Evolutionary conservation across 1,284 basidiomycete species (phyloP), one percentile per base, ranked within the genome.

Genomic region (Trametes pubescens): DNA sequence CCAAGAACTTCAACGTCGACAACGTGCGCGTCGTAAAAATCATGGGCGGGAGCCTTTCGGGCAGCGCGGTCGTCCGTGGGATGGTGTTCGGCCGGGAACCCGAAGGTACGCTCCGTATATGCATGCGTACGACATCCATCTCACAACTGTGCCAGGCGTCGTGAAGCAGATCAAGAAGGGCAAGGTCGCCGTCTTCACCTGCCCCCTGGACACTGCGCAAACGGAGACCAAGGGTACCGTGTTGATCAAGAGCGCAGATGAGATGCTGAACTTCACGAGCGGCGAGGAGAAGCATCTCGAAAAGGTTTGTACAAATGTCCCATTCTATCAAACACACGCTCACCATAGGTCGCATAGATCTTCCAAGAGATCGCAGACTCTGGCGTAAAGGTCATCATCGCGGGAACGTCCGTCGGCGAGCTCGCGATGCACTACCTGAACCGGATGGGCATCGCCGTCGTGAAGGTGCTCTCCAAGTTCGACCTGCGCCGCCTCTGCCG

Each of bases 191-290:
- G 93, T 99, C 61, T 99, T 92, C 81, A 99, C 96, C 0, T 95
- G 90, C 68, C 93, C 93, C 1, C 84, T 99, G 65, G 97, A 99
- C 77, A 89, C 95, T 64, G 87, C 95, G 16, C 98, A 99, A 79
- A 99, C 98, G 24, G 98, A 99, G 81, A 99, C 98, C 24, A 99
- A 99, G 80, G 98, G 98, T 53, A 99, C 98, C 2, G 98, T 99
- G 1, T 85, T 99, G 52, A 86, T 99, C 72, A 95, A 97, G 78
- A 99, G 90, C 77, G 95, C 96, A 6, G 91, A 98, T 63, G 97
- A 99, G 78, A 93, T 99, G 86, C 86, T 98, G 68, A 95, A 97
- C 81, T 99, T 99, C 75, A 95, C 96, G 4, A 85, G 88, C 24
- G 98, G 96, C 38, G 98, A 99, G 79, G 98, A 99, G 79, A 89